Percentiles rank a stretch among this genome's conserved stretches.
phyloP scores from a whole-genome alignment of 306 rosid genomes.

The Lathyrus tuberosus region DNA sequence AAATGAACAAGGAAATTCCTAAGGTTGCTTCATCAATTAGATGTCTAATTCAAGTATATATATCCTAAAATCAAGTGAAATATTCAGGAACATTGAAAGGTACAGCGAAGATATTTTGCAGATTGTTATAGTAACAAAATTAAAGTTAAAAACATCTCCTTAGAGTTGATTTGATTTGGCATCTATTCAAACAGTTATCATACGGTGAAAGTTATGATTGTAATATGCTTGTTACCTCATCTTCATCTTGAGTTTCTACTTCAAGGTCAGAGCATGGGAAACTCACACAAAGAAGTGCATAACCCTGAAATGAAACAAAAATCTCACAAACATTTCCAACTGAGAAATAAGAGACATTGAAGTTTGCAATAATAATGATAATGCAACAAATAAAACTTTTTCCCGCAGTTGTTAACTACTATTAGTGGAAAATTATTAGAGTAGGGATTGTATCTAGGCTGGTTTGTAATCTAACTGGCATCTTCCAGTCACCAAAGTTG shows the following conservation, averaged over 20 bases:
- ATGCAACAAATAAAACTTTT: background rate
- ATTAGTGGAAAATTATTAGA: slow-evolving; percentile 6
- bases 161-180: background rate
- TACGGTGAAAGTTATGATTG: slow-evolving; percentile 21
- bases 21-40: background rate
- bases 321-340: slow-evolving; percentile 18
- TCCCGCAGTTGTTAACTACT: slow-evolving; percentile 11
- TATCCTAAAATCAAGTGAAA: background rate
- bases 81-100: background rate
- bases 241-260: slow-evolving; percentile 99
- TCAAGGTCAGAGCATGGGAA: slow-evolving; percentile 88
- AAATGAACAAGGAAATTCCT: slow-evolving; percentile 14
- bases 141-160: slow-evolving; percentile 1
- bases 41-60: slow-evolving; percentile 8
- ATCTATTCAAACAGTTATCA: slow-evolving; percentile 20
- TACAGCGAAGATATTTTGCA: background rate
- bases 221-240: slow-evolving; percentile 67
- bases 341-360: slow-evolving; percentile 21
- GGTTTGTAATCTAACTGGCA: too few species aligned
- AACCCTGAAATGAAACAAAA: slow-evolving; percentile 67
- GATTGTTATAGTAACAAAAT: background rate
- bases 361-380: slow-evolving; percentile 10
- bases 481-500: too few species aligned
- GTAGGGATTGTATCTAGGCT: too few species aligned
- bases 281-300: slow-evolving; percentile 98